Conservation (phyloP, 371 early-diverging fungal species). For the Mucor irregularis region DNA sequence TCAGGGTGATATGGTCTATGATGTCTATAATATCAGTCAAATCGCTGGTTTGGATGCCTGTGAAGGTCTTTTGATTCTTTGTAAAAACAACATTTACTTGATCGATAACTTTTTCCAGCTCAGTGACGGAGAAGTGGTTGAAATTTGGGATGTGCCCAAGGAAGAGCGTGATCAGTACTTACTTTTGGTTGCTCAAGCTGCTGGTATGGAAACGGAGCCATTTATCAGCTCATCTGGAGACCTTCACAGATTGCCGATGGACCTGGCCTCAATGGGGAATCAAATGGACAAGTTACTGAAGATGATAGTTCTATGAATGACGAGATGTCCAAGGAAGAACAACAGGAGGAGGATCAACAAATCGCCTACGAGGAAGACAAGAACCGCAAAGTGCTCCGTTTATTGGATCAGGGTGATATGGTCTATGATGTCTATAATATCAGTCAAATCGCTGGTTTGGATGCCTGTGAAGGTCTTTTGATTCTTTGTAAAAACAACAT, state of each 20-base stretch:
- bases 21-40: slow-evolving; percentile 74
- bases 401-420: slow-evolving; percentile 72
- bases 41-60: slow-evolving; percentile 74
- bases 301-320: neutral
- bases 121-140: slow-evolving; percentile 74
- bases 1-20: slow-evolving; percentile 69
- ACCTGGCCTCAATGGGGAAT: neutral
- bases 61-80: slow-evolving; percentile 71
- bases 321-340: neutral
- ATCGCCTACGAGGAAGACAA: slow-evolving; percentile 70
- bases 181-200: slow-evolving; percentile 60
- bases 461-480: slow-evolving; percentile 73
- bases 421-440: slow-evolving; percentile 75
- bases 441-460: slow-evolving; percentile 72
- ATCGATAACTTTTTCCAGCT: slow-evolving; percentile 78
- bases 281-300: neutral
- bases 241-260: slow-evolving; percentile 49
- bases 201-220: slow-evolving; percentile 55
- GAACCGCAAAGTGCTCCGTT: slow-evolving; percentile 69
- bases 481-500: slow-evolving; percentile 73
- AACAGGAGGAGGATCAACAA: slow-evolving; percentile 25
- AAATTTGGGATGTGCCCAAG: slow-evolving; percentile 70
- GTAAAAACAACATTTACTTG: slow-evolving; percentile 74
- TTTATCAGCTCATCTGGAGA: slow-evolving; percentile 49
- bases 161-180: slow-evolving; percentile 73